Evolutionary conservation across 768 basidiomycete genomes (phyloP).

Genomic region (Mycena metata): DNA sequence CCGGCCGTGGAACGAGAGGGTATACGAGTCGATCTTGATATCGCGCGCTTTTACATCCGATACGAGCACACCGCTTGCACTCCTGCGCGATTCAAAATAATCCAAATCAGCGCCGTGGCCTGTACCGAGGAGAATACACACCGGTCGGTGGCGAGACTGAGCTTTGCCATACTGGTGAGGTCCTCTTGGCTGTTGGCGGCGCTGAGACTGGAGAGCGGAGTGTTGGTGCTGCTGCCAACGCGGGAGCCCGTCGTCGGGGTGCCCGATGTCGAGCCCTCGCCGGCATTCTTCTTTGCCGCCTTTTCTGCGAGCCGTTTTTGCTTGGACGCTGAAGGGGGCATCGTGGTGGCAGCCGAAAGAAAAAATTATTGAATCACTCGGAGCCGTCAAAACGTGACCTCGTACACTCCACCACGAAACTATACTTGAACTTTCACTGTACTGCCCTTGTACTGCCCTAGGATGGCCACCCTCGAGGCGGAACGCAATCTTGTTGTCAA

Average conservation of each 20-base stretch:
- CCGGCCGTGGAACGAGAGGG: constrained; percentile 97
- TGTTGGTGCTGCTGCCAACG: constrained; percentile 73
- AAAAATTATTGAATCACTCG: constrained; percentile 20
- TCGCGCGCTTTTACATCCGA: constrained; percentile 95
- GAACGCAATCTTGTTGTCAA: too few relatives aligned
- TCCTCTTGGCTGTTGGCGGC: constrained; percentile 88
- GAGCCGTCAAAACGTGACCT: constrained; percentile 25
- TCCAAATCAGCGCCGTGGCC: constrained; percentile 2
- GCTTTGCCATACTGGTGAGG: constrained; percentile 81
- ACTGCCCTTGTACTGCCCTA: too few relatives aligned
- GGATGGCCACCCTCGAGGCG: too few relatives aligned
- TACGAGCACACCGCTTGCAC: constrained; percentile 91
- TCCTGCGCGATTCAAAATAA: constrained; percentile 61
- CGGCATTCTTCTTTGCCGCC: constrained; percentile 82
- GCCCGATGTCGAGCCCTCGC: constrained; percentile 63
- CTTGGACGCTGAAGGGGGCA: constrained; percentile 87
- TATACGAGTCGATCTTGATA: constrained; percentile 97
- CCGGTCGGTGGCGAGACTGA: constrained; percentile 92
- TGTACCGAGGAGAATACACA: constrained; percentile 47
- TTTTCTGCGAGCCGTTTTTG: constrained; percentile 97
- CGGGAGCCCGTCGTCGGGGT: constrained; percentile 76
- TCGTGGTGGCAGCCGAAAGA: constrained; percentile 47
- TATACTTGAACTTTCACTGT: too few relatives aligned
- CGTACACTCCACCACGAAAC: too few relatives aligned
- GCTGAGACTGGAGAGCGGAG: constrained; percentile 86